Conservation (phyloP, 2,329 filamentous ascomycete species). For the Thelonectria blattea region DNA sequence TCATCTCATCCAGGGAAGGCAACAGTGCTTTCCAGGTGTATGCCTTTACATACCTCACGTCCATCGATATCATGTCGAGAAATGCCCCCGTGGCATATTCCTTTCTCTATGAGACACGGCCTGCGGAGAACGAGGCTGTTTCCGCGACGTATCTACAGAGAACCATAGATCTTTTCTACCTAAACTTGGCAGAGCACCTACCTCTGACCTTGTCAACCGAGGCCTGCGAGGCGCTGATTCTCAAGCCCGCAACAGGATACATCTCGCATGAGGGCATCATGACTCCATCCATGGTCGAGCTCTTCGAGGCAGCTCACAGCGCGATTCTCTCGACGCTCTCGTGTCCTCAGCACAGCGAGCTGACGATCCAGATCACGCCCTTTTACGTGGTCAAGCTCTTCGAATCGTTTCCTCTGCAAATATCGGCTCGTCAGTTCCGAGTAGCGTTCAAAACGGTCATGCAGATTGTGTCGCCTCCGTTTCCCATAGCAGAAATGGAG, state of each 20-base stretch:
- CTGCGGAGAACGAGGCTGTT: conserved; percentile 42
- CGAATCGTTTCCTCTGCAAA: conserved; percentile 75
- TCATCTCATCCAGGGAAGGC: conserved; percentile 77
- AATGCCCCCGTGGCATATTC: conserved; percentile 69
- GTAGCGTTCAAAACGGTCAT: conserved; percentile 87
- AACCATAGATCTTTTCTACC: conserved; percentile 83
- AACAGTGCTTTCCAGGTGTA: conserved; percentile 82
- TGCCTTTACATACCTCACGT: conserved; percentile 80
- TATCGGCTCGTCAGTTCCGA: conserved; percentile 85
- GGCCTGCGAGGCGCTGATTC: conserved; percentile 73
- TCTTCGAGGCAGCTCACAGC: conserved; percentile 91
- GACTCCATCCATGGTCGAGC: conserved; percentile 55
- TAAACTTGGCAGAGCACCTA: conserved; percentile 86
- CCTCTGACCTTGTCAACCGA: conserved; percentile 70
- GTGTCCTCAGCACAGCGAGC: conserved; percentile 74
- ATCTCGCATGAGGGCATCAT: conserved; percentile 57
- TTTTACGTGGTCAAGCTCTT: conserved; percentile 86
- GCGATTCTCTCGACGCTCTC: conserved; percentile 81
- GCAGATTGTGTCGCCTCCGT: conserved; percentile 81
- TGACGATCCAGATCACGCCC: conserved; percentile 75
- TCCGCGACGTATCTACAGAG: conserved; percentile 59
- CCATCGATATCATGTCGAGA: conserved; percentile 80
- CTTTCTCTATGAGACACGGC: conserved; percentile 69
- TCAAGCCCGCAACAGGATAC: conserved; percentile 77
- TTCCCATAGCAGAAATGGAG: conserved; percentile 72